Evolutionary conservation across 2,329 filamentous ascomycete species (phyloP), one percentile per base, ranked within the genome.

Genomic region (Microdochium trichocladiopsis): DNA sequence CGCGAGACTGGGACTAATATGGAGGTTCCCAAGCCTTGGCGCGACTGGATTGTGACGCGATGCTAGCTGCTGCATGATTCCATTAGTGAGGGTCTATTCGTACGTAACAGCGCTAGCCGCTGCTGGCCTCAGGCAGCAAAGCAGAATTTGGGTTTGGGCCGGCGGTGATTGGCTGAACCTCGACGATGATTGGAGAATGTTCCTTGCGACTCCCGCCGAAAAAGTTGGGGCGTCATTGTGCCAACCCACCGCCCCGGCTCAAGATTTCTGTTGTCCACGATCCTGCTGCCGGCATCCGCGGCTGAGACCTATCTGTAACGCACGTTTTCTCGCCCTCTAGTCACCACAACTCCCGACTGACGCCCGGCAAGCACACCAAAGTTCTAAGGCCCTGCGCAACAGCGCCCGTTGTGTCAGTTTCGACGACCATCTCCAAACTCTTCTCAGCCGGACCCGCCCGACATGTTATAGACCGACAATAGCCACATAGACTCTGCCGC

Each of bases 151-250:
- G 11, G 50, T 33, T 37, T 23, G 33, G 1, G n/a, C 22, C 16
- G 16, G 6, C 24, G 10, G 16, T 51, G 50, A 51, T 51, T 51
- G 50, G 50, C 18, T 33, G 50, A 51, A 51, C 43, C 23, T 47
- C 31, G 33, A 41, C 28, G 37, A 24, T 50, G 2, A 54, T 52
- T 49, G 37, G 31, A 56, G 59, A 60, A 45, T 45, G 41, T 45
- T 45, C 41, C 41, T 12, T 45, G 41, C n/a, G 41, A 18, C 41
- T 45, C 41, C 12, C 36, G 28, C 14, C 63, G 60, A 63, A 65
- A 64, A 62, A 55, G 50, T 63, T 60, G 55, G 57, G 61, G 58
- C 62, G 60, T 60, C 61, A 64, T 65, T 48, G 63, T 55, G 52
- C 57, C 52, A 37, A 56, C 41, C 41, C 41, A 22, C 12, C 28